Evolutionary conservation across 2,329 filamentous ascomycete species (phyloP).

Genomic region (Colletotrichum navitas): DNA sequence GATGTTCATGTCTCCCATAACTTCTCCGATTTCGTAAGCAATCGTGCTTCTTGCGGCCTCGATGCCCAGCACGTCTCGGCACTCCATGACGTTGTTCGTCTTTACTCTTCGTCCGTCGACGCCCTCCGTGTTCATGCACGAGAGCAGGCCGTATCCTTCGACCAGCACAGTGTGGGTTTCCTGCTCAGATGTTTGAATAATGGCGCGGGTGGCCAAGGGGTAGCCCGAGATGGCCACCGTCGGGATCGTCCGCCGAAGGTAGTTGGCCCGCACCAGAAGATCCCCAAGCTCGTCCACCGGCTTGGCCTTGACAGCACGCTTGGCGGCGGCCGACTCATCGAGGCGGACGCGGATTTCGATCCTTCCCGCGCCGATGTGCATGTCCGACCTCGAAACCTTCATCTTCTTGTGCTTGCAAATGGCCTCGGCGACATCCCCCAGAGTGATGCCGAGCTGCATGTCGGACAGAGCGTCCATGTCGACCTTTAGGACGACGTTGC

Average conservation of each 20-base stretch:
- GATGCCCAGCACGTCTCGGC: constrained; percentile 87
- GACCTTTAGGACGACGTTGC: constrained; percentile 84
- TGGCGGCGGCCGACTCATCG: constrained; percentile 62
- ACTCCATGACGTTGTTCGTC: constrained; percentile 93
- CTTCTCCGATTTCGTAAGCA: constrained; percentile 85
- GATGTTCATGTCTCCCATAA: constrained; percentile 96
- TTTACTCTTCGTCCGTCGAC: constrained; percentile 81
- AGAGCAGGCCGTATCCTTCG: constrained; percentile 90
- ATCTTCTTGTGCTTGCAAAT: constrained; percentile 88
- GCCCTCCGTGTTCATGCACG: constrained; percentile 94
- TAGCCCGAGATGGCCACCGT: constrained; percentile 91
- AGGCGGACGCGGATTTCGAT: constrained; percentile 81
- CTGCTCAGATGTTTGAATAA: constrained; percentile 84
- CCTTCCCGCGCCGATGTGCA: constrained; percentile 71
- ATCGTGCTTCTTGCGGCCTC: constrained; percentile 94
- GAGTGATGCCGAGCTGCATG: constrained; percentile 83
- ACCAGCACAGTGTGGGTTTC: constrained; percentile 82
- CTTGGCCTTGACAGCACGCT: constrained; percentile 62
- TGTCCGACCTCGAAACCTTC: constrained; percentile 76
- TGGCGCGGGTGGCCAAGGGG: constrained; percentile 84
- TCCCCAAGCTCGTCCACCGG: constrained; percentile 58
- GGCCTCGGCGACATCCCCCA: constrained; percentile 79
- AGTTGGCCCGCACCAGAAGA: constrained; percentile 82
- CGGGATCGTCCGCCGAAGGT: constrained; percentile 85
- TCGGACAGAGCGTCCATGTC: constrained; percentile 83